phyloP scores from a whole-genome alignment of 768 basidiomycete genomes.

The Auricularia cornea region DNA sequence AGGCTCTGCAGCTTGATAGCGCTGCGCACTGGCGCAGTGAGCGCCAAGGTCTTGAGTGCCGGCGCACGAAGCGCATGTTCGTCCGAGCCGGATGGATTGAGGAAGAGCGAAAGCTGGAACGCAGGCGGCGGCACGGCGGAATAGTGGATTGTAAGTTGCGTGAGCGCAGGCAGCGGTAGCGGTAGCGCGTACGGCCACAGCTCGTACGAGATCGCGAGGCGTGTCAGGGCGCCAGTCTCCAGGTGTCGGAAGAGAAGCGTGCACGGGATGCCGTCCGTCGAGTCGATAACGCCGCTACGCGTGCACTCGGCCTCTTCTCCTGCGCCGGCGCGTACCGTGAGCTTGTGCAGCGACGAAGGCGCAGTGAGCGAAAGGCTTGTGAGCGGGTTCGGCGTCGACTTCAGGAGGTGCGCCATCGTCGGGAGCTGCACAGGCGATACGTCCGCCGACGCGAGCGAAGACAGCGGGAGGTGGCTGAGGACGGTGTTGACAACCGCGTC shows the following conservation, averaged over 20 bases:
- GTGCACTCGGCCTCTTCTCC: background rate
- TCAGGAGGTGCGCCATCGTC: background rate
- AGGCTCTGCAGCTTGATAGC: background rate
- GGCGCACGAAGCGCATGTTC: background rate
- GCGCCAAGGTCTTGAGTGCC: background rate
- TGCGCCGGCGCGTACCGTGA: background rate
- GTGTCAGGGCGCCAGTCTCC: background rate
- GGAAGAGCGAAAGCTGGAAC: slow-evolving; percentile 1
- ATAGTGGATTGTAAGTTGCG: background rate
- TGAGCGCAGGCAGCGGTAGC: background rate
- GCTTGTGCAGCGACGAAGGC: background rate
- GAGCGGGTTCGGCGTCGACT: background rate
- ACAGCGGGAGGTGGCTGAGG: background rate
- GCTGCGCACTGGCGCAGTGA: background rate
- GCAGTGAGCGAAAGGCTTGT: background rate
- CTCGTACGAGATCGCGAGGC: background rate
- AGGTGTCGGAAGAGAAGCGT: background rate
- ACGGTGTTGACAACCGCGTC: background rate
- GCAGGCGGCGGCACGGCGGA: background rate
- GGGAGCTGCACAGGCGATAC: background rate
- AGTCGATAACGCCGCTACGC: background rate
- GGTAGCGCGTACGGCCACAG: background rate
- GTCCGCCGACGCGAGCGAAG: background rate
- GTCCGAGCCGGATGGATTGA: background rate
- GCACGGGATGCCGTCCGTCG: background rate